phyloP scores from a whole-genome alignment of 192 early-diverging fungal genomes.

The Phycomyces nitens region DNA sequence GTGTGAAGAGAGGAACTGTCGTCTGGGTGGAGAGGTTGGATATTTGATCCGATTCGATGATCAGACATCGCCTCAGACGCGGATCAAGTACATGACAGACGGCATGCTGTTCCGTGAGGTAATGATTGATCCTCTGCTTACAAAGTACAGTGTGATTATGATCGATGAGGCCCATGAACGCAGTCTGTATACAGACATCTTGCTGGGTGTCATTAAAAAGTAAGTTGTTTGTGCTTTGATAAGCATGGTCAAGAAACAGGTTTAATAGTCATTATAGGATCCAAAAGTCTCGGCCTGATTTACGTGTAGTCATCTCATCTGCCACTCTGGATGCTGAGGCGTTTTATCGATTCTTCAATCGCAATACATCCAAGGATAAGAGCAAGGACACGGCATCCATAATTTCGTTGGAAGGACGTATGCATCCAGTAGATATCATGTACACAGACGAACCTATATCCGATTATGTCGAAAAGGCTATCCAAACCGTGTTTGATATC shows the following conservation, averaged over 20 bases:
- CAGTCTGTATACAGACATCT: slow-evolving; percentile 67
- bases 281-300: slow-evolving; percentile 62
- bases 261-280: slow-evolving; percentile 41
- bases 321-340: slow-evolving; percentile 79
- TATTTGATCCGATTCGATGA: slow-evolving; percentile 76
- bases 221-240: too few relatives aligned
- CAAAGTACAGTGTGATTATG: slow-evolving; percentile 72
- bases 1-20: slow-evolving; percentile 64
- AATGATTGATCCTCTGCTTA: slow-evolving; percentile 70
- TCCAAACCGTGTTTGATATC: slow-evolving; percentile 74
- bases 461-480: slow-evolving; percentile 63
- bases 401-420: slow-evolving; percentile 71
- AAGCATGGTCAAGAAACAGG: too few relatives aligned
- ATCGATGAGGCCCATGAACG: slow-evolving; percentile 80
- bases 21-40: slow-evolving; percentile 72
- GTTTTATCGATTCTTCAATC: slow-evolving; percentile 68
- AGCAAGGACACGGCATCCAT: slow-evolving; percentile 56
- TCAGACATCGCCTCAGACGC: slow-evolving; percentile 41
- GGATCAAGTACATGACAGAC: slow-evolving; percentile 85
- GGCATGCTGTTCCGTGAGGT: slow-evolving; percentile 81
- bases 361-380: slow-evolving; percentile 41
- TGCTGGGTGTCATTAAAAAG: slow-evolving; percentile 77
- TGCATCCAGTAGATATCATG: slow-evolving; percentile 67
- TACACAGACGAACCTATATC: slow-evolving; percentile 55
- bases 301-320: slow-evolving; percentile 72